phyloP scores from a whole-genome alignment of 805 yeast genomes.

The Brettanomyces custersianus region DNA sequence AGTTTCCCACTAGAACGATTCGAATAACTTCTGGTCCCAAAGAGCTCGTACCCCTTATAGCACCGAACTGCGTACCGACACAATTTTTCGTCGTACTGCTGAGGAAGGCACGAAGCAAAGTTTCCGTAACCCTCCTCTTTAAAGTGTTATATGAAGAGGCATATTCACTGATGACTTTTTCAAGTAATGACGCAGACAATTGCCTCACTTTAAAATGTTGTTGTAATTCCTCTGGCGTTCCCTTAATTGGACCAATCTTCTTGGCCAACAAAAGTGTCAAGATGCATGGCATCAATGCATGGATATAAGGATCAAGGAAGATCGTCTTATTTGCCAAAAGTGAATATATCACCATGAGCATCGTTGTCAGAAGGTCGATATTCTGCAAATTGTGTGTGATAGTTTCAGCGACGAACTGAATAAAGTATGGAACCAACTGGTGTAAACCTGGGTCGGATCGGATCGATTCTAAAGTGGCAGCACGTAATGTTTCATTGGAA shows the following conservation, averaged over 20 bases:
- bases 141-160: constrained; percentile 83
- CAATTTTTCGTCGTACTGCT: constrained; percentile 63
- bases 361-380: constrained; percentile 61
- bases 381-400: constrained; percentile 79
- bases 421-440: constrained; percentile 92
- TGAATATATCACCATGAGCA: constrained; percentile 84
- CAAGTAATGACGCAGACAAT: constrained; percentile 75
- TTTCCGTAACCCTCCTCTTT: constrained; percentile 89
- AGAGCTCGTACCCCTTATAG: constrained; percentile 74
- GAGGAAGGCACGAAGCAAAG: constrained; percentile 81
- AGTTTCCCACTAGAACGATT: constrained; percentile 74
- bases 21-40: constrained; percentile 85
- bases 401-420: constrained; percentile 93
- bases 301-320: constrained; percentile 90
- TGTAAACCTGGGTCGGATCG: constrained; percentile 93
- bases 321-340: constrained; percentile 74
- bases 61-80: constrained; percentile 86
- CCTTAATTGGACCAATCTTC: constrained; percentile 50
- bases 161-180: constrained; percentile 68
- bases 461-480: constrained; percentile 78
- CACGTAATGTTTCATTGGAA: constrained; percentile 47
- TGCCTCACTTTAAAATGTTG: constrained; percentile 63
- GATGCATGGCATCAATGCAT: constrained; percentile 94
- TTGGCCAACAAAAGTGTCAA: constrained; percentile 84
- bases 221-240: constrained; percentile 14